A percentile compares a stretch with the other conserved stretches of the same genome.
These are phyloP conservation scores for Heterobasidion parviporum DNA, from an alignment of 1,284 basidiomycete genomes.

Conservation along the genomic window DNA sequence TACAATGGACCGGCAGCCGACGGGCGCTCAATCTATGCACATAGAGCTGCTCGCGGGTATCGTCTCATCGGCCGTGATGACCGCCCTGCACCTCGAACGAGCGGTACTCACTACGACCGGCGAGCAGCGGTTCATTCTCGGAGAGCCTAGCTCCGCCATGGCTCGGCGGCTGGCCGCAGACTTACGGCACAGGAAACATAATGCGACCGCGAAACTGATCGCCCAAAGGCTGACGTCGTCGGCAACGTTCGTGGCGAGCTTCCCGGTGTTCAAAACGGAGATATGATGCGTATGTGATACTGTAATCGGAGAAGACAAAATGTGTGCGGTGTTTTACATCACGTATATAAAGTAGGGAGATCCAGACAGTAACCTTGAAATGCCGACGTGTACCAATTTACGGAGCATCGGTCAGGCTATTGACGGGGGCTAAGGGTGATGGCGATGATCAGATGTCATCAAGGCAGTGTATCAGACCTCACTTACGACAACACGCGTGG, in stretches of 20 bases:
- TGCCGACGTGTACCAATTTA: neutral
- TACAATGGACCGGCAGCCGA: slow-evolving; percentile 41
- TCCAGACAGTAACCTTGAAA: neutral
- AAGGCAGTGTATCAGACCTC: neutral
- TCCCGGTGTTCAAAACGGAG: slow-evolving; percentile 57
- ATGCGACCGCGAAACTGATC: slow-evolving; percentile 42
- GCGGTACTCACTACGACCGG: slow-evolving; percentile 28
- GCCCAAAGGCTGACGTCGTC: slow-evolving; percentile 53
- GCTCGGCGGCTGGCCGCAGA: slow-evolving; percentile 53
- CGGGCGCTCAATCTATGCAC: slow-evolving; percentile 42
- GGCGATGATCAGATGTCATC: neutral
- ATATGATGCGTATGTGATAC: slow-evolving; percentile 15
- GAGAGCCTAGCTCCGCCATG: slow-evolving; percentile 53
- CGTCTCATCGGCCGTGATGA: slow-evolving; percentile 54
- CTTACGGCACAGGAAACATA: slow-evolving; percentile 42
- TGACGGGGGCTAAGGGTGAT: slow-evolving; percentile 1
- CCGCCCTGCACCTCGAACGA: slow-evolving; percentile 61
- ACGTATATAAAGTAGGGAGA: neutral
- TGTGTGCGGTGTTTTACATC: neutral
- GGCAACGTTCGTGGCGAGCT: slow-evolving; percentile 60
- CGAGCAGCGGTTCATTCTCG: slow-evolving; percentile 34
- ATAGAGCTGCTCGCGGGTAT: slow-evolving; percentile 55
- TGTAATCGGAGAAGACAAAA: neutral
- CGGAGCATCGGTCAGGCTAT: neutral
- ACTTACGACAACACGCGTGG: slow-evolving; percentile 76